Evolutionary conservation across 2,329 filamentous ascomycete species (phyloP).

Genomic region (Paracorniculantispora psalliotae): DNA sequence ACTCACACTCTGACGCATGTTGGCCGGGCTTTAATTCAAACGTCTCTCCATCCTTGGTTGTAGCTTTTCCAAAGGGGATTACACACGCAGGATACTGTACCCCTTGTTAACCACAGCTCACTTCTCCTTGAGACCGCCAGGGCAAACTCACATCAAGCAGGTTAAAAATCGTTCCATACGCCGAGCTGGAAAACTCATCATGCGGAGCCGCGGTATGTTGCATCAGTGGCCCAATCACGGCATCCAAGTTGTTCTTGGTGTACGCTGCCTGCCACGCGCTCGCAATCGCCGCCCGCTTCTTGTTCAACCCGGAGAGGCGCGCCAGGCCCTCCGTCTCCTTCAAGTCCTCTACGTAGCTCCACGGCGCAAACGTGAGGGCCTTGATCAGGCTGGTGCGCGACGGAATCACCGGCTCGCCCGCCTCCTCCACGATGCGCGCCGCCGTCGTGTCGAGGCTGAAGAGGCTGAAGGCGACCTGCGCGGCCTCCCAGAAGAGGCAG

Average conservation of each 20-base stretch:
- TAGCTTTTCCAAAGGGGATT: constrained; percentile 38
- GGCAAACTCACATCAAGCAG: constrained; percentile 41
- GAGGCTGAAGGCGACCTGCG: neutral
- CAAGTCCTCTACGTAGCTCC: constrained; percentile 11
- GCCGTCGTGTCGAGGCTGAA: neutral
- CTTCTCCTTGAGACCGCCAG: too few relatives aligned
- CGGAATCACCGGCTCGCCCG: constrained; percentile 15
- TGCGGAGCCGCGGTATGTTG: constrained; percentile 47
- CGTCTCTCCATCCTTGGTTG: constrained; percentile 5
- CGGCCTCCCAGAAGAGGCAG: constrained; percentile 16
- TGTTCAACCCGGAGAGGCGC: constrained; percentile 22
- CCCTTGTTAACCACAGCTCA: neutral
- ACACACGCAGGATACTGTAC: constrained; percentile 45
- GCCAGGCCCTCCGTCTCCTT: constrained; percentile 35
- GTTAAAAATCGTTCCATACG: constrained; percentile 48
- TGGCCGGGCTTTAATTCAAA: constrained; percentile 15
- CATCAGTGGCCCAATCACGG: constrained; percentile 43
- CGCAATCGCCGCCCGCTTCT: constrained; percentile 24
- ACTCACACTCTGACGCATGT: constrained; percentile 13
- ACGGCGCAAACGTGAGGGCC: neutral
- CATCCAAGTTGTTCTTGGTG: constrained; percentile 41
- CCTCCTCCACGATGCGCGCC: neutral
- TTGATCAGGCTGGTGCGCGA: neutral
- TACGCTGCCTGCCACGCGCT: constrained; percentile 38
- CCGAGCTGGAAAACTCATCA: constrained; percentile 42